phyloP scores from a whole-genome alignment of 2,329 filamentous ascomycete species.

The Colletotrichum sp. region DNA sequence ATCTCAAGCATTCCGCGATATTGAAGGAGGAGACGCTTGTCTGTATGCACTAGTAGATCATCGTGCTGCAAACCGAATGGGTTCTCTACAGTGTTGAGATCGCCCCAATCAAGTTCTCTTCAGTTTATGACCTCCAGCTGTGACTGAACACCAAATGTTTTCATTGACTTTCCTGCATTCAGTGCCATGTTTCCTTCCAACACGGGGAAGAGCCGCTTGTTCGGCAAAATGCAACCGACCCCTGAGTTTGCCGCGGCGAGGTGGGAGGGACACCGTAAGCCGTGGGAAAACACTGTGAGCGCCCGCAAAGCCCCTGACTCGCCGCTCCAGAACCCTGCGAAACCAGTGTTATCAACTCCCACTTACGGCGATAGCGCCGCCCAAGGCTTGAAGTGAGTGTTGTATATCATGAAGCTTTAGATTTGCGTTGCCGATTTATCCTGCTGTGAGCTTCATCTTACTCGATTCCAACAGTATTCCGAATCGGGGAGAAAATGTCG shows the following conservation, averaged over 20 bases:
- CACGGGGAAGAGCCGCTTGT: neutral
- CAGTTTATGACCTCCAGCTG: too few species aligned
- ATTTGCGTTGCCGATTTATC: neutral
- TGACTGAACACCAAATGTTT: neutral
- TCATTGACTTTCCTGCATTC: neutral
- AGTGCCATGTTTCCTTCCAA: neutral
- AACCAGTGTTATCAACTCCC: neutral
- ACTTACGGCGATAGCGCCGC: neutral
- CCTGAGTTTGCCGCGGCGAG: neutral
- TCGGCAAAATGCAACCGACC: neutral
- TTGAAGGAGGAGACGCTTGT: too few species aligned
- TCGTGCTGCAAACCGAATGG: neutral
- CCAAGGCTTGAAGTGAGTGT: neutral
- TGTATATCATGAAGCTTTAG: neutral
- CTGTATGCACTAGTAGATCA: neutral
- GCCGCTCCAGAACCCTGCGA: neutral
- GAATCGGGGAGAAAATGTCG: neutral
- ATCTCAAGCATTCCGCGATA: neutral
- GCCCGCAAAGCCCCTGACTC: neutral
- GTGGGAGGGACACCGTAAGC: neutral
- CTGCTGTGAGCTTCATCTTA: neutral
- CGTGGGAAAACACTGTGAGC: neutral
- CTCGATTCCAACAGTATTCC: neutral
- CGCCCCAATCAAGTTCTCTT: neutral
- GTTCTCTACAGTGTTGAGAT: neutral